Evolutionary conservation across 805 yeast species (phyloP).

Genomic region (Myxozyma udenii): DNA sequence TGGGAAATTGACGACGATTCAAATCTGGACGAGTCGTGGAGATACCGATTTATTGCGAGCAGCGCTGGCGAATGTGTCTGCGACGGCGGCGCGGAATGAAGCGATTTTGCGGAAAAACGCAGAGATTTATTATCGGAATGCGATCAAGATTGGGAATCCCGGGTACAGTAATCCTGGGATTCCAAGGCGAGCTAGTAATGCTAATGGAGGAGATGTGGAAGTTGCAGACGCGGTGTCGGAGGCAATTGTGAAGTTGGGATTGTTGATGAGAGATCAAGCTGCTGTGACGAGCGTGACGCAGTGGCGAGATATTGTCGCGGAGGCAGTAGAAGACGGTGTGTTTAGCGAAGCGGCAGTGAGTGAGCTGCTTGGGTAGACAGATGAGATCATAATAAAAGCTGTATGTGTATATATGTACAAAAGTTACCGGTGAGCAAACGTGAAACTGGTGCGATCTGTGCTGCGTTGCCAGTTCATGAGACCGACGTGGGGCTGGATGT

Average conservation of each 20-base stretch:
- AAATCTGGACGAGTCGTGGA: conserved; percentile 31
- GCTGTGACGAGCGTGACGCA: conserved; percentile 3
- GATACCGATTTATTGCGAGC: conserved; percentile 33
- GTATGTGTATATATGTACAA: too few species aligned
- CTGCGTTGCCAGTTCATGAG: conserved; percentile 49
- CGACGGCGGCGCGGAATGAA: conserved; percentile 29
- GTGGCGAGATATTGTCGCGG: conserved; percentile 13
- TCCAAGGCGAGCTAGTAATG: too few species aligned
- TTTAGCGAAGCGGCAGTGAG: neutral
- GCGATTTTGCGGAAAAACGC: conserved; percentile 31
- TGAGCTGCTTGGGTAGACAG: neutral
- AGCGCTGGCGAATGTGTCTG: conserved; percentile 14
- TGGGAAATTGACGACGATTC: conserved; percentile 11
- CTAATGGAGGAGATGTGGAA: neutral
- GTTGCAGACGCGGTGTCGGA: conserved; percentile 9
- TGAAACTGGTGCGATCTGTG: conserved; percentile 14
- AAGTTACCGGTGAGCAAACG: conserved; percentile 11
- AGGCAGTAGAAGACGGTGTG: conserved; percentile 19
- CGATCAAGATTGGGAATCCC: conserved; percentile 20
- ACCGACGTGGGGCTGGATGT: conserved; percentile 89
- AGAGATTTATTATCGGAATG: conserved; percentile 31
- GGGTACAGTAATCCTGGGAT: conserved; percentile 12
- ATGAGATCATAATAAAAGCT: neutral
- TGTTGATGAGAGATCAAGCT: conserved; percentile 8
- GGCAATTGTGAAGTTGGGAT: conserved; percentile 15